Evolutionary conservation across 352 stramenopile genomes (phyloP), one percentile per base, ranked within the genome.

Genomic region (Globisporangium ultimum): DNA sequence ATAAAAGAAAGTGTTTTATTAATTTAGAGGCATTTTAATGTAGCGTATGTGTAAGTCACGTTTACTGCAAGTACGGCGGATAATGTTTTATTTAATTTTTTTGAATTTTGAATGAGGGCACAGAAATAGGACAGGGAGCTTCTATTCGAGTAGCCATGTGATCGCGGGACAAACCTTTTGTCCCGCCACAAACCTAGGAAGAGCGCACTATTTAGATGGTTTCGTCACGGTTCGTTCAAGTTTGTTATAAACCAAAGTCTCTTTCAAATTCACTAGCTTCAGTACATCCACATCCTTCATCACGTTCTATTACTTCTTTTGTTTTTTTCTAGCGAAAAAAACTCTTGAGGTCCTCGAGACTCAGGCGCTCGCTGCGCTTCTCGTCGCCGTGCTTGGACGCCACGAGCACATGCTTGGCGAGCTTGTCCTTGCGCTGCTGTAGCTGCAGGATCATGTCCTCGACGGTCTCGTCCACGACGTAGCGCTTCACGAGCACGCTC

Each of bases 371-470:
- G 21, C 61, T 72, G 24, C 65, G 66, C 50, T 61, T 66, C 22
- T 78, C 69, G 59, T 78, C 67, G n/a, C 34, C 60, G 28, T 70
- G 56, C 32, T 83, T 76, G n/a, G 72, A 65, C 0, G 67, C 71
- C 20, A 91, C 80, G 6, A 97, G 74, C 41, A 93, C 89, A 53
- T 89, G 87, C 53, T 88, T 88, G 2, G 84, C 89, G 43, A 98
- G 75, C 34, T 76, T 75, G 28, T 87, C 75, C 64, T 98, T 98
- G 58, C 88, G 87, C 56, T 95, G 61, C 64, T 98, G 91, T 32
- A 97, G 70, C 62, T 86, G 74, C 40, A 96, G 55, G 48, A 98
- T 96, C 78, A 97, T 95, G 51, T 96, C 86, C 51, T 98, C 93
- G 40, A 98, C 88, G 5, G 89, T 97, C 62, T 93, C 77, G 2